These are phyloP conservation scores for Geotrichum ghanense DNA, from an alignment of 805 yeast genomes.

Conservation along the genomic window DNA sequence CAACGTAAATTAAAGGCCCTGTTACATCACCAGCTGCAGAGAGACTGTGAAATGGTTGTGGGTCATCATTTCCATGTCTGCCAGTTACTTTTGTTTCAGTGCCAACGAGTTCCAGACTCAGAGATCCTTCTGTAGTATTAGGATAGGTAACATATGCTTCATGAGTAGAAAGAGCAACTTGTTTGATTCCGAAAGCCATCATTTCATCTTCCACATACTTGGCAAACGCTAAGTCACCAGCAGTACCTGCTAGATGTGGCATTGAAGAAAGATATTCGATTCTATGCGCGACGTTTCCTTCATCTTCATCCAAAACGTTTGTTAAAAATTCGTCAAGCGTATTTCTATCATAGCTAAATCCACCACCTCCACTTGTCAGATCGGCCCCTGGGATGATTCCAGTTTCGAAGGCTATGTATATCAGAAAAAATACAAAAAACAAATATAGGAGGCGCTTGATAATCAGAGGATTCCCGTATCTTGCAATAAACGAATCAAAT, in stretches of 20 bases:
- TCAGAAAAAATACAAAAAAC: conserved; percentile 42
- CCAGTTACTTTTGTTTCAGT: conserved; percentile 20
- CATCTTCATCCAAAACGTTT: conserved; percentile 39
- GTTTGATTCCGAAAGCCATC: conserved; percentile 42
- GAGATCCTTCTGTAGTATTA: conserved; percentile 21
- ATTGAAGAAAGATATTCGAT: conserved; percentile 63
- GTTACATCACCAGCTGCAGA: conserved; percentile 45
- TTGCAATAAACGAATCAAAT: conserved; percentile 46
- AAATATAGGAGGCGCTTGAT: conserved; percentile 70
- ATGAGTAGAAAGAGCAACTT: conserved; percentile 38
- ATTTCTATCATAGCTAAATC: conserved; percentile 36
- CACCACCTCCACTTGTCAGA: conserved; percentile 32
- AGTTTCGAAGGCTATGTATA: conserved; percentile 47
- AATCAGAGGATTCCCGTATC: conserved; percentile 78
- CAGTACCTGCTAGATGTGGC: conserved; percentile 84
- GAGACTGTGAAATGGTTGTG: conserved; percentile 49
- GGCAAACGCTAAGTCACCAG: conserved; percentile 68
- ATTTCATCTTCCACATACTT: conserved; percentile 52
- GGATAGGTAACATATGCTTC: conserved; percentile 61
- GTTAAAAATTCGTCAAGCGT: conserved; percentile 37
- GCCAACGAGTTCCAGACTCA: conserved; percentile 32
- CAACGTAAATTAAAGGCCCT: conserved; percentile 49
- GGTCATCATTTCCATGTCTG: conserved; percentile 18
- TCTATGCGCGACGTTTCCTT: conserved; percentile 43
- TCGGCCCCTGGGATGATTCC: conserved; percentile 39